phyloP scores from a whole-genome alignment of 805 yeast genomes.

The Grigorovia transvaalensis region DNA sequence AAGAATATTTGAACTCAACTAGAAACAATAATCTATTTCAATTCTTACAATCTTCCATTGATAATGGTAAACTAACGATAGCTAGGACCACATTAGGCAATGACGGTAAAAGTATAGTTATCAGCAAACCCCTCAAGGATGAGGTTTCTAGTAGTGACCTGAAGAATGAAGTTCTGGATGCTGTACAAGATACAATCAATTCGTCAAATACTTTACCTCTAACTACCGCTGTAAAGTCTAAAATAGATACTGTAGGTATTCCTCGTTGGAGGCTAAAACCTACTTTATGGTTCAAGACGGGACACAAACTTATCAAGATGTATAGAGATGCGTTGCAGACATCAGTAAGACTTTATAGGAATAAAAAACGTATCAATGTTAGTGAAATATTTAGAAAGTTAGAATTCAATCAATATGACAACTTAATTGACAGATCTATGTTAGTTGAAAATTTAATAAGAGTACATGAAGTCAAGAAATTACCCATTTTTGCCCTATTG shows the following conservation, averaged over 20 bases:
- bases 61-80: neutral
- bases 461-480: constrained; percentile 38
- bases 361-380: constrained; percentile 25
- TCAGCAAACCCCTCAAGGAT: too few species aligned
- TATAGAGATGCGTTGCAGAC: constrained; percentile 49
- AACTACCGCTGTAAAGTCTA: constrained; percentile 16
- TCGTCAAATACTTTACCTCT: constrained; percentile 27
- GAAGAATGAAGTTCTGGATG: too few species aligned
- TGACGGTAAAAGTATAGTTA: neutral
- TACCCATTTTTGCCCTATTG: constrained; percentile 43
- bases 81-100: neutral
- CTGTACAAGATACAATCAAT: constrained; percentile 12
- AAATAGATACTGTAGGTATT: constrained; percentile 20
- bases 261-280: constrained; percentile 18
- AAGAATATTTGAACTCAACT: neutral
- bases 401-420: neutral
- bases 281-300: constrained; percentile 35
- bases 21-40: neutral
- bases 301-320: constrained; percentile 37
- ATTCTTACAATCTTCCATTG: neutral
- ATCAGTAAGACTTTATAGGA: constrained; percentile 21
- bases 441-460: constrained; percentile 33
- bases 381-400: neutral
- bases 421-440: constrained; percentile 29
- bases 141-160: too few species aligned